These are phyloP conservation scores for Podospora bellae-mahoneyi DNA, from an alignment of 495 filamentous ascomycete species.

Conservation along the genomic window DNA sequence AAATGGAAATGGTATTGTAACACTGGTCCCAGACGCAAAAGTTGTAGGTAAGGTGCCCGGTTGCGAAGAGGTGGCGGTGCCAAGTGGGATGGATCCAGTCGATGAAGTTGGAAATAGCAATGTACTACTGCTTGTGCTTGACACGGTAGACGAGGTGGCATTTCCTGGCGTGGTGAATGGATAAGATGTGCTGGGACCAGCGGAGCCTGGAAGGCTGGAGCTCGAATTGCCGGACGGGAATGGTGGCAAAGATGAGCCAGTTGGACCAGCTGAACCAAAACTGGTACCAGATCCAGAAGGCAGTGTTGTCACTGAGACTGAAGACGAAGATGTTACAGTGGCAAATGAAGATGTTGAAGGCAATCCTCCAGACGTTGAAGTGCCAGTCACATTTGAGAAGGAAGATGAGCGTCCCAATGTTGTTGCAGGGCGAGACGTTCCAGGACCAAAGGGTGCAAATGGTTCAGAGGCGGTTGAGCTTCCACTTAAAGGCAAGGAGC, in stretches of 20 bases:
- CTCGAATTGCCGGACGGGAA: conserved; percentile 3
- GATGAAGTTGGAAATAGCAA: neutral
- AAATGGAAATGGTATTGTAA: neutral
- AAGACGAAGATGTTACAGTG: neutral
- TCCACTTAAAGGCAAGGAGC: neutral
- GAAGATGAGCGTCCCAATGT: neutral
- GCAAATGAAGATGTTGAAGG: neutral
- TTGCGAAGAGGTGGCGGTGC: neutral
- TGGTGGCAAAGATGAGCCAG: neutral
- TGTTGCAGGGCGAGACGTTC: neutral
- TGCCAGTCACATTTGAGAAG: neutral
- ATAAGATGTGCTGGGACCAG: neutral
- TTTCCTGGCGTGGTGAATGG: neutral
- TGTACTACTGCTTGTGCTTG: neutral
- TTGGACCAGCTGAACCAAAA: neutral
- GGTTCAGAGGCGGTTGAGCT: neutral
- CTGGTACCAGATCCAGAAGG: neutral
- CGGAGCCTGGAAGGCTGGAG: conserved; percentile 2
- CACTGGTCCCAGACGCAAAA: neutral
- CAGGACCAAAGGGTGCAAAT: neutral
- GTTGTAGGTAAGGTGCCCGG: neutral
- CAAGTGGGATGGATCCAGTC: neutral
- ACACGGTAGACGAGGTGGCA: neutral
- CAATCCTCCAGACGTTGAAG: neutral
- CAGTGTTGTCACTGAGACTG: neutral